Conservation (phyloP, 768 basidiomycete species). For the Mycena floridula region DNA sequence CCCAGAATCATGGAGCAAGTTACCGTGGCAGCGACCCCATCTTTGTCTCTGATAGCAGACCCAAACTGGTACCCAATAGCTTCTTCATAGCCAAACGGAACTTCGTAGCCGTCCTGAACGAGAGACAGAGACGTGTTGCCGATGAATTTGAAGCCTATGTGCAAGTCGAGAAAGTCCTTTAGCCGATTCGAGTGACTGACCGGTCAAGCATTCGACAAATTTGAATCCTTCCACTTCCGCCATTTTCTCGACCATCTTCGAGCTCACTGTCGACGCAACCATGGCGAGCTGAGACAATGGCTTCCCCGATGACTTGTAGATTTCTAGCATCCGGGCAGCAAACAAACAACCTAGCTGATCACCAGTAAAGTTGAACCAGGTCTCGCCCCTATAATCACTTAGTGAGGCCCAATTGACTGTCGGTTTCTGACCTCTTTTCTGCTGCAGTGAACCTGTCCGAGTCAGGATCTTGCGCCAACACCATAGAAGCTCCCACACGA, state of each 20-base stretch:
- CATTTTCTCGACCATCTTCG: conserved; percentile 82
- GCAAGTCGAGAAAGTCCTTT: conserved; percentile 6
- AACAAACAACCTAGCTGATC: conserved; percentile 70
- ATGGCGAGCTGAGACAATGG: conserved; percentile 63
- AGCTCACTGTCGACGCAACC: conserved; percentile 87
- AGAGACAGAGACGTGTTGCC: conserved; percentile 75
- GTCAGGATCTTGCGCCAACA: conserved; percentile 88
- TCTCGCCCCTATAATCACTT: too few species aligned
- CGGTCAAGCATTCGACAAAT: conserved; percentile 83
- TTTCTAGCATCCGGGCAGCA: conserved; percentile 34
- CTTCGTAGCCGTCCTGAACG: conserved; percentile 58
- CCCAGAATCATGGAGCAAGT: conserved; percentile 1
- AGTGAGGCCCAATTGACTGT: too few species aligned
- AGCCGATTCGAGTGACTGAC: conserved; percentile 26
- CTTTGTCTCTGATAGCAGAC: conserved; percentile 74
- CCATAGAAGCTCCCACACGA: conserved; percentile 44
- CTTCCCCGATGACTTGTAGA: conserved; percentile 35
- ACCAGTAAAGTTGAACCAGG: conserved; percentile 78
- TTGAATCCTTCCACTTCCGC: conserved; percentile 72
- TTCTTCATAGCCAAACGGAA: conserved; percentile 85
- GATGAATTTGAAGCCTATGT: conserved; percentile 81
- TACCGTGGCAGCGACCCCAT: conserved; percentile 80
- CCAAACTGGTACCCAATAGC: conserved; percentile 93
- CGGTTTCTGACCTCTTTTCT: conserved; percentile 41
- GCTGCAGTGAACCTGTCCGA: conserved; percentile 79